Conservation (phyloP, 139 green algal genomes). For the Klebsormidium nitens region DNA sequence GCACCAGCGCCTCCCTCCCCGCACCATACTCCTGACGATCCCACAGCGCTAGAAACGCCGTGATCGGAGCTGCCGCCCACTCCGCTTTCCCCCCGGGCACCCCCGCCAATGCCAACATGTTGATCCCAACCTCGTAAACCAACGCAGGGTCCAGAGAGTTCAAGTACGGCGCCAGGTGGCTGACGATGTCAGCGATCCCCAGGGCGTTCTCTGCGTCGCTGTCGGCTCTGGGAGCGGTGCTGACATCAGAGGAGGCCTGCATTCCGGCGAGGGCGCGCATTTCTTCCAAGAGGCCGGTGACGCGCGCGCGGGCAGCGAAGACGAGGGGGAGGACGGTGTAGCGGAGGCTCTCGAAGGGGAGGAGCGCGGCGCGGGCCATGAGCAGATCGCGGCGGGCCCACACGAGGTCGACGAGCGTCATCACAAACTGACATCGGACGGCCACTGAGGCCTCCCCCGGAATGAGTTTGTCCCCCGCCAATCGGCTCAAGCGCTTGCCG, state of each 20-base stretch:
- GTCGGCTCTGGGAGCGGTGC: constrained; percentile 6
- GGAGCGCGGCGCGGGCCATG: constrained; percentile 9
- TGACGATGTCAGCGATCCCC: constrained; percentile 32
- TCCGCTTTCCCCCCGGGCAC: constrained; percentile 36
- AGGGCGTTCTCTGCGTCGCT: constrained; percentile 21
- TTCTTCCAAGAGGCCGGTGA: constrained; percentile 24
- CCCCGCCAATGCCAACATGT: constrained; percentile 30
- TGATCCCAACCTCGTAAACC: constrained; percentile 27
- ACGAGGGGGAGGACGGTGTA: constrained; percentile 20
- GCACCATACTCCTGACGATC: constrained; percentile 34
- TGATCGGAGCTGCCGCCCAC: constrained; percentile 34
- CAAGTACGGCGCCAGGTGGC: constrained; percentile 24
- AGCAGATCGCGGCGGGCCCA: constrained; percentile 26
- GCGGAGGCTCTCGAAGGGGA: constrained; percentile 19
- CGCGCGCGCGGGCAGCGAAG: constrained; percentile 13
- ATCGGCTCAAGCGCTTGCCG: constrained; percentile 2
- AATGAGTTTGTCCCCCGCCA: constrained; percentile 18
- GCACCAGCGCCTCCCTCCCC: constrained; percentile 36
- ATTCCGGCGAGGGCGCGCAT: not conserved
- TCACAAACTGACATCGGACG: constrained; percentile 18
- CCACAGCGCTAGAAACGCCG: constrained; percentile 37
- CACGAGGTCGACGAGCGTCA: constrained; percentile 7
- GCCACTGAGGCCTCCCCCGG: not conserved
- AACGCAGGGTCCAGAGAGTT: constrained; percentile 31
- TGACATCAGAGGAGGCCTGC: not conserved